Conservation (phyloP, 2,329 filamentous ascomycete species). For the Aspergillus bombycis region DNA sequence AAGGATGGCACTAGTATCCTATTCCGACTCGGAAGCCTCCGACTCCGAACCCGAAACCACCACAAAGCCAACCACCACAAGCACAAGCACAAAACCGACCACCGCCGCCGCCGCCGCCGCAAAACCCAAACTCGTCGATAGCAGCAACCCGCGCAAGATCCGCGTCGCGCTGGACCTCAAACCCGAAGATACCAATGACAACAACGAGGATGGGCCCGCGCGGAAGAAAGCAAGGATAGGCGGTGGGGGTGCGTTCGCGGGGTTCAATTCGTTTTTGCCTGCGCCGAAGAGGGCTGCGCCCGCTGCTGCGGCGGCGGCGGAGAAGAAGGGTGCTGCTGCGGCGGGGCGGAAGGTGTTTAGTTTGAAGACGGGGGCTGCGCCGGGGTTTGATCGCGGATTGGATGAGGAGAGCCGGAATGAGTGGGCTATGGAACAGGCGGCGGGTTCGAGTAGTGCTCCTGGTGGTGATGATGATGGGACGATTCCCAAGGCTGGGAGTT, state of each 20-base stretch:
- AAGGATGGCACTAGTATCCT: constrained; percentile 78
- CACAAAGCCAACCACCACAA: constrained; percentile 28
- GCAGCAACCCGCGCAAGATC: constrained; percentile 81
- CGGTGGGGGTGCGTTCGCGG: constrained; percentile 71
- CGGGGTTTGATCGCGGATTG: constrained; percentile 73
- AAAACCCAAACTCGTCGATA: constrained; percentile 75
- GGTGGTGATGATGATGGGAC: constrained; percentile 33
- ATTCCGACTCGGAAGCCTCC: constrained; percentile 76
- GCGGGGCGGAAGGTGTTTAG: constrained; percentile 63
- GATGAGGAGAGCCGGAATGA: constrained; percentile 42
- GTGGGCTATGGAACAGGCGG: constrained; percentile 22
- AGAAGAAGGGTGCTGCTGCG: constrained; percentile 27
- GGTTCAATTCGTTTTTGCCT: constrained; percentile 85
- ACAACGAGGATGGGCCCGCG: constrained; percentile 61
- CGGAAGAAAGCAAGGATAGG: constrained; percentile 71
- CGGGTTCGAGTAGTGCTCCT: background rate
- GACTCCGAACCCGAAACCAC: constrained; percentile 58
- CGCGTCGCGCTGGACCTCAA: constrained; percentile 69
- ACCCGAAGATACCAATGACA: constrained; percentile 38
- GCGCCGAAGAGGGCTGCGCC: constrained; percentile 67
- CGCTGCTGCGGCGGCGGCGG: constrained; percentile 24
- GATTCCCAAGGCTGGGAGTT: constrained; percentile 31
- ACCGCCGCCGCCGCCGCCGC: constrained; percentile 36
- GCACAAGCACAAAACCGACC: constrained; percentile 26
- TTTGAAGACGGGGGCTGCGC: constrained; percentile 80